Evolutionary conservation across 345 rosid species (phyloP).

Genomic region (Linum usitatissimum): DNA sequence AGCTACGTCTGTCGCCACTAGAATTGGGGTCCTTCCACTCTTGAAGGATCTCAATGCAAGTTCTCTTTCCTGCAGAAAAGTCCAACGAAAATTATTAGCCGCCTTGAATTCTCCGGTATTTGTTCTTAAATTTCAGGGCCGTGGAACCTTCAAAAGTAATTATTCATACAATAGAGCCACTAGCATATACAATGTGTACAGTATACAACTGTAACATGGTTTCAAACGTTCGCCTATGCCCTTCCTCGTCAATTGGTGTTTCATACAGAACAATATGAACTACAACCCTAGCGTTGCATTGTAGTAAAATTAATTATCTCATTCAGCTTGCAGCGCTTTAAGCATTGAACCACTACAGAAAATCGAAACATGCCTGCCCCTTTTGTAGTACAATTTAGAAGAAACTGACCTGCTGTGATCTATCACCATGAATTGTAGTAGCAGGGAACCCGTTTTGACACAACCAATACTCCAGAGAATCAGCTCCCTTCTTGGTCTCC

Average conservation of each 20-base stretch:
- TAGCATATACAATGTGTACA: neutral
- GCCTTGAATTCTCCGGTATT: too few relatives aligned
- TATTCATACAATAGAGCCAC: neutral
- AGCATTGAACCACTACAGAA: neutral
- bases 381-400: neutral
- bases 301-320: too few relatives aligned
- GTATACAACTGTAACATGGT: too few relatives aligned
- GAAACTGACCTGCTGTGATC: constrained; percentile 63
- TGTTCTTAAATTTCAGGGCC: too few relatives aligned
- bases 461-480: constrained; percentile 85
- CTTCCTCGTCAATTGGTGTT: too few relatives aligned
- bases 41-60: constrained; percentile 72
- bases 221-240: too few relatives aligned
- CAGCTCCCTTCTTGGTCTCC: constrained; percentile 97
- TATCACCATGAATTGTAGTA: constrained; percentile 90
- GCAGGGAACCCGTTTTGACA: constrained; percentile 85
- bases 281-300: too few relatives aligned
- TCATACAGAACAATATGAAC: too few relatives aligned
- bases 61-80: constrained; percentile 74
- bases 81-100: too few relatives aligned
- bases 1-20: constrained; percentile 96
- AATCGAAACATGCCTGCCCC: neutral
- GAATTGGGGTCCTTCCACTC: constrained; percentile 81
- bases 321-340: too few relatives aligned
- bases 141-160: too few relatives aligned